These are phyloP conservation scores for Mycena latifolia DNA, from an alignment of 768 basidiomycete genomes.

Conservation along the genomic window DNA sequence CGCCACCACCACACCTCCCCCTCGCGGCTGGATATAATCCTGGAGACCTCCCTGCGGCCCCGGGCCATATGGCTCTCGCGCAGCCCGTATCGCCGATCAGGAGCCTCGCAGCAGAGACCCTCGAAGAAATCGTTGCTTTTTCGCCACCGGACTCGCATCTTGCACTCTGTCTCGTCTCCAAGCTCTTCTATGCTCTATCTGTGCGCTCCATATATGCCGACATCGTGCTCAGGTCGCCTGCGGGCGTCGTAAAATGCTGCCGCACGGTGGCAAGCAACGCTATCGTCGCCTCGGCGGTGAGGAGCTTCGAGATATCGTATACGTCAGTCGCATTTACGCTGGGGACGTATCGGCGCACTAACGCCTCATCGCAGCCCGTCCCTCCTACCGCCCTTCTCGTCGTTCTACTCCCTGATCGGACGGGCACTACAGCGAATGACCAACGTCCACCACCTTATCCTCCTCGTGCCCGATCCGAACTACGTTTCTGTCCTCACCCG, in stretches of 20 bases:
- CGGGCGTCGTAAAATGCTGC: slow-evolving; percentile 49
- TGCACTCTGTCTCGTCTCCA: slow-evolving; percentile 49
- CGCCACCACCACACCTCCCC: background rate
- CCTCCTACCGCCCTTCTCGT: slow-evolving; percentile 37
- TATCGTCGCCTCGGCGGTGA: slow-evolving; percentile 44
- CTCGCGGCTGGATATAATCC: slow-evolving; percentile 3
- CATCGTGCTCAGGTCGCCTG: slow-evolving; percentile 45
- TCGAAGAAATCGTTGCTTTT: slow-evolving; percentile 49
- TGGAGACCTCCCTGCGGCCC: slow-evolving; percentile 16
- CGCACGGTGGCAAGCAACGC: slow-evolving; percentile 45
- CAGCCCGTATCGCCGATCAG: slow-evolving; percentile 19
- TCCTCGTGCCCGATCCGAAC: slow-evolving; percentile 47
- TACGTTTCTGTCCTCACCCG: slow-evolving; percentile 41
- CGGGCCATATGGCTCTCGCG: slow-evolving; percentile 31
- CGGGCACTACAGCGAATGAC: slow-evolving; percentile 42
- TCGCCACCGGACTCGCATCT: slow-evolving; percentile 44
- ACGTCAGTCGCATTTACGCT: slow-evolving; percentile 40
- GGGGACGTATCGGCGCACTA: background rate
- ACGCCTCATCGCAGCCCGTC: slow-evolving; percentile 14
- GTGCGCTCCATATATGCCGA: slow-evolving; percentile 49
- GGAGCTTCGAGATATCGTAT: slow-evolving; percentile 49
- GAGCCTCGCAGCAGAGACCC: slow-evolving; percentile 50
- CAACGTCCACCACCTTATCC: slow-evolving; percentile 46
- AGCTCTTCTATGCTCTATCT: slow-evolving; percentile 47
- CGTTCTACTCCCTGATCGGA: slow-evolving; percentile 48